phyloP scores from a whole-genome alignment of 2,329 filamentous ascomycete genomes.

The Magnaporthiopsis poae region DNA sequence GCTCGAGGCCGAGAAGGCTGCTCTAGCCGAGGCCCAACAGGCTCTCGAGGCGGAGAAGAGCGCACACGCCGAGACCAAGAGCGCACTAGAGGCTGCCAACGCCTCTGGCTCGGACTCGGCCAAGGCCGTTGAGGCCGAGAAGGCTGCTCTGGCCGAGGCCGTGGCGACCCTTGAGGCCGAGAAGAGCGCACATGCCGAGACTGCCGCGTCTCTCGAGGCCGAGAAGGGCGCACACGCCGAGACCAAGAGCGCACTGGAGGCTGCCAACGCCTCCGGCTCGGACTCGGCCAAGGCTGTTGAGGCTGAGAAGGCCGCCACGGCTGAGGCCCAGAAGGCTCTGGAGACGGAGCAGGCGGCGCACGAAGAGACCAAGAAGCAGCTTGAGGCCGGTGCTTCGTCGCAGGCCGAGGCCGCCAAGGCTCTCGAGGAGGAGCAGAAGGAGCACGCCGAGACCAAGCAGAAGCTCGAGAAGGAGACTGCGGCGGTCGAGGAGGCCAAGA shows the following conservation, averaged over 20 bases:
- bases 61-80: constrained; percentile 8
- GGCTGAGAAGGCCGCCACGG: neutral
- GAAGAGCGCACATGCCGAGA: constrained; percentile 6
- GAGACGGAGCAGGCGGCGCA: neutral
- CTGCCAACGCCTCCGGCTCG: neutral
- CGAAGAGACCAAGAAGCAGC: constrained; percentile 3
- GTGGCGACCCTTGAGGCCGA: neutral
- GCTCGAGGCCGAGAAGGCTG: constrained; percentile 6
- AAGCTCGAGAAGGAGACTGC: constrained; percentile 2
- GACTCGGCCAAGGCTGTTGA: constrained; percentile 2
- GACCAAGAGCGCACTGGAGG: constrained; percentile 3
- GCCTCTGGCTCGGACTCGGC: constrained; percentile 1
- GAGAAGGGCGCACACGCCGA: constrained; percentile 8
- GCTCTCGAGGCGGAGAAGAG: constrained; percentile 5
- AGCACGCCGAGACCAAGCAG: constrained; percentile 1
- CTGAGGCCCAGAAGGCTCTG: constrained; percentile 4
- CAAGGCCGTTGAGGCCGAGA: constrained; percentile 2
- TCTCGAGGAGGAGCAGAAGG: constrained; percentile 3
- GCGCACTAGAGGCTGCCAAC: neutral
- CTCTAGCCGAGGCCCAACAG: constrained; percentile 4
- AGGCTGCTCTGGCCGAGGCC: neutral
- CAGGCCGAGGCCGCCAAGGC: neutral
- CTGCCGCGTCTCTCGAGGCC: constrained; percentile 2
- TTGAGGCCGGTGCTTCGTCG: constrained; percentile 1
- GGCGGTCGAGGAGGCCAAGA: constrained; percentile 1